Percentiles rank a stretch among this genome's conserved stretches.
Evolutionary conservation across 1,284 basidiomycete genomes (phyloP).

Genomic region (Melampsora abietis-canadensis): DNA sequence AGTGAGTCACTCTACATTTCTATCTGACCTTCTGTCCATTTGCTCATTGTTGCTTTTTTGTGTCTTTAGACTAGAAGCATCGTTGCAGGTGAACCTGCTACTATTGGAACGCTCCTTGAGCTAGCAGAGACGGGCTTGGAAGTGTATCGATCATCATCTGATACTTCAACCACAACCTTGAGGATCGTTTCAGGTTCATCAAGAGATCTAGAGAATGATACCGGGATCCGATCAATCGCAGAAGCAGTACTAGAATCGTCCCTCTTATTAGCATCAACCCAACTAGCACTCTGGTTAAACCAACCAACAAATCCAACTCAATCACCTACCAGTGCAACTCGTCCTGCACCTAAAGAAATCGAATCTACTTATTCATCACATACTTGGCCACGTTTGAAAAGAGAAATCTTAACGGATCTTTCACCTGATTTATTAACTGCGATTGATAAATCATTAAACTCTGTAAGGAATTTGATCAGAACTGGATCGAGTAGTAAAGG

Average conservation of each 20-base stretch:
- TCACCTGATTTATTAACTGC: slow-evolving; percentile 28
- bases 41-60: slow-evolving; percentile 1
- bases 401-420: slow-evolving; percentile 35
- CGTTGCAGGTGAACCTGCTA: slow-evolving; percentile 36
- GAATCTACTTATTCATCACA: not conserved
- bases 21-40: not conserved
- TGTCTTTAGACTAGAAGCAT: slow-evolving; percentile 28
- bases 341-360: not conserved
- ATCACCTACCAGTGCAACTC: not conserved
- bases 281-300: slow-evolving; percentile 34
- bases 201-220: not conserved
- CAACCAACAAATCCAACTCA: slow-evolving; percentile 3
- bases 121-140: slow-evolving; percentile 38
- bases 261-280: slow-evolving; percentile 25
- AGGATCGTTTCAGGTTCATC: slow-evolving; percentile 9
- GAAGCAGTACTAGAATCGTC: slow-evolving; percentile 30
- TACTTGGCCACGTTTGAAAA: slow-evolving; percentile 15
- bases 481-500: not conserved
- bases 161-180: not conserved
- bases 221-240: not conserved
- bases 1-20: slow-evolving; percentile 15
- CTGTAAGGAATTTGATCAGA: slow-evolving; percentile 6
- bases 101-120: slow-evolving; percentile 36
- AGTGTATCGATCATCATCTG: slow-evolving; percentile 24
- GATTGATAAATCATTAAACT: slow-evolving; percentile 33